Conservation (phyloP, 345 rosid species). For the Jatropha curcas region DNA sequence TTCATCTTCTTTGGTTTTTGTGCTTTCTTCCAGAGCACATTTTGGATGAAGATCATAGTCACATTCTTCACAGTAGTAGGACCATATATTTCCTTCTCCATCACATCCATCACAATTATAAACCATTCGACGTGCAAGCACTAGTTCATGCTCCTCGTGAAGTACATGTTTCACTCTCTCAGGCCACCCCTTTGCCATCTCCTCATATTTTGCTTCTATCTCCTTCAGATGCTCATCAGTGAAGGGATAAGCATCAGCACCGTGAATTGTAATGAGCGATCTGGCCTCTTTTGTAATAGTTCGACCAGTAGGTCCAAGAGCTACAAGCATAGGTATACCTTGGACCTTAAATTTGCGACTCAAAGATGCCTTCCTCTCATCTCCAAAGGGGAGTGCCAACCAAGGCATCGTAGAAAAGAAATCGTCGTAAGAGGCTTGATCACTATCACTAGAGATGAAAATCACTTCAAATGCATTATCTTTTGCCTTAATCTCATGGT, state of each 20-base stretch:
- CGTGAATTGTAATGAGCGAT: conserved; percentile 23
- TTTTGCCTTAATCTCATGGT: conserved; percentile 32
- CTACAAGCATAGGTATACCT: conserved; percentile 41
- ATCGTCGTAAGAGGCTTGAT: conserved; percentile 33
- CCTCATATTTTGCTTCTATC: conserved; percentile 34
- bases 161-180: conserved; percentile 57
- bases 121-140: conserved; percentile 31
- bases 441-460: conserved; percentile 45
- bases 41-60: conserved; percentile 68
- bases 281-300: conserved; percentile 35
- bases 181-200: conserved; percentile 74
- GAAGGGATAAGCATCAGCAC: conserved; percentile 50
- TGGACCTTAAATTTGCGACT: conserved; percentile 37
- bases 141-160: conserved; percentile 67
- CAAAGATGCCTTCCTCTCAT: conserved; percentile 33
- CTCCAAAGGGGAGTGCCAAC: conserved; percentile 46
- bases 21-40: conserved; percentile 43
- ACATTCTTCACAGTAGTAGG: conserved; percentile 57
- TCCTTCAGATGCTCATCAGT: conserved; percentile 28
- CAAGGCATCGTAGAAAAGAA: conserved; percentile 45
- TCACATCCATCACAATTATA: conserved; percentile 48
- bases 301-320: conserved; percentile 39
- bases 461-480: conserved; percentile 41
- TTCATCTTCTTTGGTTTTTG: conserved; percentile 12
- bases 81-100: conserved; percentile 46